These are phyloP conservation scores for Jacaranda copaia DNA, from an alignment of 257 asterid genomes.

Conservation along the genomic window DNA sequence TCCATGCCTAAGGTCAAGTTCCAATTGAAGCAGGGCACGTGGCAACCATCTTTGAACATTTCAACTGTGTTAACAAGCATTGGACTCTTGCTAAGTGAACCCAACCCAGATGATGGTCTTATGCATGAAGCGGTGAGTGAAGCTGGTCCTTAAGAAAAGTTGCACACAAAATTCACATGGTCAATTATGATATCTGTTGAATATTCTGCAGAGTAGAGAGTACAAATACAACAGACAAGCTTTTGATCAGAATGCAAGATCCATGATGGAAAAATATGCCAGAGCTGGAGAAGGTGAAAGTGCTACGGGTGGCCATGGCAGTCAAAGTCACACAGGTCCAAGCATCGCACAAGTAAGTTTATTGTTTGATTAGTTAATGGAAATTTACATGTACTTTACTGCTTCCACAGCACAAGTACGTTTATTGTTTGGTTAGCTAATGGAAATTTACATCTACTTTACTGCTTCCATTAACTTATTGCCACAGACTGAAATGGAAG, in stretches of 20 bases:
- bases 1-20: constrained; percentile 28
- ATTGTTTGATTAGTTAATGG: constrained; percentile 20
- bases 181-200: constrained; percentile 26
- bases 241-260: constrained; percentile 81
- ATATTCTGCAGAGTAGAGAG: constrained; percentile 73
- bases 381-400: constrained; percentile 8
- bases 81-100: constrained; percentile 78
- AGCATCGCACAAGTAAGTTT: constrained; percentile 52
- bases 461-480: constrained; percentile 24
- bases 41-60: constrained; percentile 94
- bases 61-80: constrained; percentile 84
- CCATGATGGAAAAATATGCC: constrained; percentile 81
- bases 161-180: constrained; percentile 4
- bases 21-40: constrained; percentile 67
- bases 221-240: constrained; percentile 83
- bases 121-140: constrained; percentile 87
- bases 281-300: constrained; percentile 50
- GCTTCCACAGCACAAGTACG: constrained; percentile 44
- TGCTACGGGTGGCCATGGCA: constrained; percentile 40
- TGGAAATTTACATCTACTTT: neutral
- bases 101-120: constrained; percentile 94
- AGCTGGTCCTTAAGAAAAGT: constrained; percentile 20
- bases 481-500: constrained; percentile 55
- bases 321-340: constrained; percentile 40
- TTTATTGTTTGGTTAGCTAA: constrained; percentile 26